phyloP scores from a whole-genome alignment of 495 filamentous ascomycete species.

The Penicillium turbatum region DNA sequence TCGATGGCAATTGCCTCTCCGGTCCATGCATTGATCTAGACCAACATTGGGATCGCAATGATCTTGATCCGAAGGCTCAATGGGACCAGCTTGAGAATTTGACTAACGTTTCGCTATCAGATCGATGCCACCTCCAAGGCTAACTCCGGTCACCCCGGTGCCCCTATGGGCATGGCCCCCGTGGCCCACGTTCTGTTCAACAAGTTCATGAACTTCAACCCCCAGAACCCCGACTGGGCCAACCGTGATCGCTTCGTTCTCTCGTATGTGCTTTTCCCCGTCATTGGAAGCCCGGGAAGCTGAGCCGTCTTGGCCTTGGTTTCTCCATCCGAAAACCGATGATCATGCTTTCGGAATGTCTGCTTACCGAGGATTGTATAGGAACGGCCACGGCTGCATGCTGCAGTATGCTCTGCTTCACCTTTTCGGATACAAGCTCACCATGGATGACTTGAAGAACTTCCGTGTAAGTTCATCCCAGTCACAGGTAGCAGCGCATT shows the following conservation, averaged over 20 bases:
- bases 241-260: constrained; percentile 98
- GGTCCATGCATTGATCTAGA: constrained; percentile 5
- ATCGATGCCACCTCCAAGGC: constrained; percentile 95
- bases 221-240: constrained; percentile 93
- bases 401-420: constrained; percentile 98
- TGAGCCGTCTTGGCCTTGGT: not conserved
- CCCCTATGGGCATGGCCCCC: constrained; percentile 99
- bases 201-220: constrained; percentile 99
- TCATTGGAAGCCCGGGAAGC: not conserved
- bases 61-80: not conserved
- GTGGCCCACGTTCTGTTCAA: constrained; percentile 97
- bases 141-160: constrained; percentile 98
- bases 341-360: not conserved
- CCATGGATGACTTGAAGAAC: constrained; percentile 85
- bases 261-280: constrained; percentile 68
- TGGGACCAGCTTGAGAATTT: constrained; percentile 13
- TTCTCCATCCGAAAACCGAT: not conserved
- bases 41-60: not conserved
- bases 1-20: constrained; percentile 8
- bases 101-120: constrained; percentile 42
- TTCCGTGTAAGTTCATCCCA: constrained; percentile 72
- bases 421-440: constrained; percentile 83
- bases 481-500: not conserved
- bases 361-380: constrained; percentile 32
- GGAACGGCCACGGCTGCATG: constrained; percentile 99